Conservation (phyloP, 176 grass and related monocot species). For the Melocanna baccifera region DNA sequence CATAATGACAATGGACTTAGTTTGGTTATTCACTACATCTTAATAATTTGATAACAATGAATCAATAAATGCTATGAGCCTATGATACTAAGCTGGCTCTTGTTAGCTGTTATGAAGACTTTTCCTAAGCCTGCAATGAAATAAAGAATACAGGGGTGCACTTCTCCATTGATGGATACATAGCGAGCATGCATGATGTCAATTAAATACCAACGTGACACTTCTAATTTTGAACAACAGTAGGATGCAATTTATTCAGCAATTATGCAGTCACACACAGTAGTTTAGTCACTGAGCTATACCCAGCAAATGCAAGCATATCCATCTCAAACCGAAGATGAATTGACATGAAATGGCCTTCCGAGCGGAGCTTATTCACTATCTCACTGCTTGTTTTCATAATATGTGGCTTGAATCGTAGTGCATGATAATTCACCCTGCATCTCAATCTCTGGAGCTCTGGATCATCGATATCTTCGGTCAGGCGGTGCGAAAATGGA, state of each 20-base stretch:
- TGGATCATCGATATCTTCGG: conserved; percentile 81
- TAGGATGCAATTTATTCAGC: background rate
- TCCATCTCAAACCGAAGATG: conserved; percentile 99
- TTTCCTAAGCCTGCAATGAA: background rate
- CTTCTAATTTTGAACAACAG: background rate
- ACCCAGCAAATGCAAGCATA: conserved; percentile 99
- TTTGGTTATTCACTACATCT: background rate
- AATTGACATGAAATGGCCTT: conserved; percentile 98
- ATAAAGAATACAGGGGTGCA: background rate
- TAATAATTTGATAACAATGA: background rate
- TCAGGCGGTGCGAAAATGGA: conserved; percentile 92
- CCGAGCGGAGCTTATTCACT: conserved; percentile 75
- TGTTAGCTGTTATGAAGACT: background rate
- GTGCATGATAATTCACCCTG: conserved; percentile 95
- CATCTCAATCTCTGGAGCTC: conserved; percentile 97
- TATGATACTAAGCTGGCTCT: background rate
- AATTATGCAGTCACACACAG: background rate
- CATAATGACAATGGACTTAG: background rate
- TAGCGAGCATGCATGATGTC: background rate
- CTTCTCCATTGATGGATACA: background rate
- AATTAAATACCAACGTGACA: background rate
- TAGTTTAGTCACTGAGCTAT: conserved; percentile 27
- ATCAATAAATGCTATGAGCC: conserved; percentile 7
- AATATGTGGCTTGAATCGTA: conserved; percentile 87
- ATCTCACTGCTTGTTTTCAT: conserved; percentile 90